Conservation (phyloP, 805 yeast genomes). For the Metschnikowia henanensis region DNA sequence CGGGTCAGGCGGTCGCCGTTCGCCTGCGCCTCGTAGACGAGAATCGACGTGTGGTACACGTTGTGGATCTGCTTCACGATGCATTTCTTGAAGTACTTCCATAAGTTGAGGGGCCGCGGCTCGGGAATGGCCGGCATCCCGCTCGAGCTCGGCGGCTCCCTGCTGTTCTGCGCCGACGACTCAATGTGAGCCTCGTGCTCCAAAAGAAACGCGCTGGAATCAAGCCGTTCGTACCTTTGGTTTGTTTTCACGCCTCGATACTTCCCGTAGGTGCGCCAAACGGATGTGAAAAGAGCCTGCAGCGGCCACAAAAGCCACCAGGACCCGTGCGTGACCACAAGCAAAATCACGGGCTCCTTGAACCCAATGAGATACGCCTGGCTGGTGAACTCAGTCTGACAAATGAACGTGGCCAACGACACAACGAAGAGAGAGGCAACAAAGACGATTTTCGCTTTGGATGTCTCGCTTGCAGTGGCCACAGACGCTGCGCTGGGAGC, state of each 20-base stretch:
- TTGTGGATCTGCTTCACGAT: conserved; percentile 44
- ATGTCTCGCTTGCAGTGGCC: conserved; percentile 25
- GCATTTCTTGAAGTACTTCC: conserved; percentile 34
- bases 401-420: conserved; percentile 58
- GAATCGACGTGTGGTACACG: conserved; percentile 43
- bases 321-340: conserved; percentile 73
- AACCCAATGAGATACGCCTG: conserved; percentile 60
- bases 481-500: conserved; percentile 22
- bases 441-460: conserved; percentile 38
- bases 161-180: conserved; percentile 4
- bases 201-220: conserved; percentile 30
- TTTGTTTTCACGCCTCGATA: conserved; percentile 15
- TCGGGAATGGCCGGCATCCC: neutral
- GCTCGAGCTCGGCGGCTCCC: conserved; percentile 11
- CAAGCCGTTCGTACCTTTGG: conserved; percentile 28
- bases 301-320: conserved; percentile 76
- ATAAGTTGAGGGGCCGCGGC: conserved; percentile 15
- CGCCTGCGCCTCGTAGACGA: conserved; percentile 41
- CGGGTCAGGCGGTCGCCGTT: conserved; percentile 33
- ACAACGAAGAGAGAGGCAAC: conserved; percentile 33
- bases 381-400: conserved; percentile 79
- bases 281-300: conserved; percentile 54
- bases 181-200: conserved; percentile 18
- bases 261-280: conserved; percentile 42
- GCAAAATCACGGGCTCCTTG: conserved; percentile 66